Evolutionary conservation across 2,329 filamentous ascomycete species (phyloP).

Genomic region (Cladophialophora immunda): DNA sequence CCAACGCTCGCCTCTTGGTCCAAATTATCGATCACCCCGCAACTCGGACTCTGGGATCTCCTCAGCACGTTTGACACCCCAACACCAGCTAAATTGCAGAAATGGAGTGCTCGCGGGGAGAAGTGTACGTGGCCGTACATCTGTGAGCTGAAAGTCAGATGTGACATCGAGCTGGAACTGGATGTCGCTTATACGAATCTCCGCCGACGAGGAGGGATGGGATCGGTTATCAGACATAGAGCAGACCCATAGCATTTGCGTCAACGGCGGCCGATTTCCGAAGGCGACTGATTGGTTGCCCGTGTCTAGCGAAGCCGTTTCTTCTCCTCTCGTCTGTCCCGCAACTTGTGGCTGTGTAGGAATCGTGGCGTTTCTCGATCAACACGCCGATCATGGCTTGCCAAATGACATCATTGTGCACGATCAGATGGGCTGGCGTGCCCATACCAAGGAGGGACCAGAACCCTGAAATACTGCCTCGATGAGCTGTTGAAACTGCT

Average conservation of each 20-base stretch:
- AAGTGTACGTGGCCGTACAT: conserved; percentile 90
- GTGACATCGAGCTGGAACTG: conserved; percentile 85
- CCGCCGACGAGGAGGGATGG: conserved; percentile 52
- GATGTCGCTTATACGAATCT: conserved; percentile 86
- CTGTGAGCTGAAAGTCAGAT: conserved; percentile 80
- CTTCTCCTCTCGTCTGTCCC: conserved; percentile 5
- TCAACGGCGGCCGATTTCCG: conserved; percentile 9
- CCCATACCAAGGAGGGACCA: conserved; percentile 6
- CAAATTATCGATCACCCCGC: conserved; percentile 91
- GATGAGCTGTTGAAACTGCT: not conserved
- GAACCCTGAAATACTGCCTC: conserved; percentile 26
- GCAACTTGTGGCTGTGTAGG: conserved; percentile 27
- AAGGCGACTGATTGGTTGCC: conserved; percentile 17
- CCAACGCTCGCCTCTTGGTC: conserved; percentile 91
- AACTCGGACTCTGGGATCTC: conserved; percentile 77
- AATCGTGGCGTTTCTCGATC: conserved; percentile 20
- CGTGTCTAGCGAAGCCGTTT: not conserved
- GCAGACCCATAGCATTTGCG: conserved; percentile 14
- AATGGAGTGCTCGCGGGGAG: conserved; percentile 88
- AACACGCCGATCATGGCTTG: conserved; percentile 24
- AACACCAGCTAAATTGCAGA: conserved; percentile 76
- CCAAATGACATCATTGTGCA: conserved; percentile 29
- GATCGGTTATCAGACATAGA: conserved; percentile 17
- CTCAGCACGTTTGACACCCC: conserved; percentile 83
- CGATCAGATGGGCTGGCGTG: conserved; percentile 15